A percentile compares a stretch with the other conserved stretches of the same genome.
phyloP scores from a whole-genome alignment of 2,329 filamentous ascomycete species.

The Ceratocystis cubensis region DNA sequence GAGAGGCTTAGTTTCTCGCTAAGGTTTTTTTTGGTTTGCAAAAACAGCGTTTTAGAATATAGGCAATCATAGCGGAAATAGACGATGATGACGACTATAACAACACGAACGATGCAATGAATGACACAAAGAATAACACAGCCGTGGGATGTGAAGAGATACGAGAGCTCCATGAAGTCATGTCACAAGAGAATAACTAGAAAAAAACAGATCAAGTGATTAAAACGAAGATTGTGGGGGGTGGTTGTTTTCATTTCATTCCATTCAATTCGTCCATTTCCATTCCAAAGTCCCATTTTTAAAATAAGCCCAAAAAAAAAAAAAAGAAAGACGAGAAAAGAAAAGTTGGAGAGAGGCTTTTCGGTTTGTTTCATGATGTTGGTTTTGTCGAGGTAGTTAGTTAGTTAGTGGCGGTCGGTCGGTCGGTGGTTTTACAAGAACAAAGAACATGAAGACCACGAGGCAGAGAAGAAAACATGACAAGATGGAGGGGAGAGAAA shows the following conservation, averaged over 20 bases:
- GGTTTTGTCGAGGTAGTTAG: not conserved
- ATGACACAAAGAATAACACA: no score
- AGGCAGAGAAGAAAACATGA: not conserved
- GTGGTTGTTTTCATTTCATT: no score
- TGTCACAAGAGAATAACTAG: no score
- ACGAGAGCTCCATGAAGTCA: no score
- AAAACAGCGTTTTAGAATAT: conserved; percentile 6
- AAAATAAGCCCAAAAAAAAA: no score
- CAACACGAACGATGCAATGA: not conserved
- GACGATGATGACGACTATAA: not conserved
- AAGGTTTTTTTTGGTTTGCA: not conserved
- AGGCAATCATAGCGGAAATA: conserved; percentile 8
- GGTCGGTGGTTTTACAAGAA: not conserved
- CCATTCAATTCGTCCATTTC: no score
- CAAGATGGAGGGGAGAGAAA: not conserved
- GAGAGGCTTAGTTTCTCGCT: not conserved
- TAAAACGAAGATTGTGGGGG: no score
- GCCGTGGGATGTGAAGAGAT: no score
- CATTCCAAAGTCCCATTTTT: no score
- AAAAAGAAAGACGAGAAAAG: not conserved
- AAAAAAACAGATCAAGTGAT: no score
- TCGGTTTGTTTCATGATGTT: not conserved
- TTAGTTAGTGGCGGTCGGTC: no score
- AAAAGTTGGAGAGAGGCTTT: not conserved
- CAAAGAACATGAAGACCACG: not conserved